Conservation (phyloP, 345 rosid genomes). For the Atalantia buxifolia region DNA sequence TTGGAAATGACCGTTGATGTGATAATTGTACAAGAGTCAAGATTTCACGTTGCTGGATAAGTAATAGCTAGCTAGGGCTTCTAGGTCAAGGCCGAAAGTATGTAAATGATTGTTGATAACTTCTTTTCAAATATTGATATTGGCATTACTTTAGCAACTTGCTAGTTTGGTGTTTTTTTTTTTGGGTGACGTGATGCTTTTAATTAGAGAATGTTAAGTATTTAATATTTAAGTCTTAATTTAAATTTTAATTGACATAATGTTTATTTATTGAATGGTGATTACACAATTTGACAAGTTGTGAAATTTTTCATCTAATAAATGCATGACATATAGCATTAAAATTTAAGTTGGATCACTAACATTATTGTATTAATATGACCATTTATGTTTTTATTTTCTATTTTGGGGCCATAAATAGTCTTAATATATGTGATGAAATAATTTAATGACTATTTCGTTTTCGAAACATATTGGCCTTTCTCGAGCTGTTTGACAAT, state of each 20-base stretch:
- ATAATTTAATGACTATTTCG: neutral
- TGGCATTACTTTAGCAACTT: neutral
- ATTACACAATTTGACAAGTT: fast-evolving
- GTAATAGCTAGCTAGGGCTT: neutral
- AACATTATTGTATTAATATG: neutral
- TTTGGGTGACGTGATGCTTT: neutral
- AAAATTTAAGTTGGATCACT: too few species aligned
- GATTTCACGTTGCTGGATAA: neutral
- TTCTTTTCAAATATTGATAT: neutral
- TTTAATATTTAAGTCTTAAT: too few species aligned
- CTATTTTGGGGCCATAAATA: neutral
- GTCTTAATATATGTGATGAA: neutral
- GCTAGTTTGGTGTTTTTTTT: neutral
- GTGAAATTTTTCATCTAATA: too few species aligned
- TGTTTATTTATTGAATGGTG: fast-evolving
- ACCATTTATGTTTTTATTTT: neutral
- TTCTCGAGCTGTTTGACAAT: too few species aligned
- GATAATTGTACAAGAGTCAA: neutral
- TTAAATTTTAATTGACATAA: too few species aligned
- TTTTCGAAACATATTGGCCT: too few species aligned
- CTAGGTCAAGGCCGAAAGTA: slow-evolving; percentile 4
- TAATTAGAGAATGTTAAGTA: too few species aligned
- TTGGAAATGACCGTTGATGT: slow-evolving; percentile 4
- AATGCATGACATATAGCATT: too few species aligned
- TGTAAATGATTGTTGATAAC: neutral